These are phyloP conservation scores for Aspergillus nidulans DNA, from an alignment of 495 filamentous ascomycete species.

Conservation along the genomic window DNA sequence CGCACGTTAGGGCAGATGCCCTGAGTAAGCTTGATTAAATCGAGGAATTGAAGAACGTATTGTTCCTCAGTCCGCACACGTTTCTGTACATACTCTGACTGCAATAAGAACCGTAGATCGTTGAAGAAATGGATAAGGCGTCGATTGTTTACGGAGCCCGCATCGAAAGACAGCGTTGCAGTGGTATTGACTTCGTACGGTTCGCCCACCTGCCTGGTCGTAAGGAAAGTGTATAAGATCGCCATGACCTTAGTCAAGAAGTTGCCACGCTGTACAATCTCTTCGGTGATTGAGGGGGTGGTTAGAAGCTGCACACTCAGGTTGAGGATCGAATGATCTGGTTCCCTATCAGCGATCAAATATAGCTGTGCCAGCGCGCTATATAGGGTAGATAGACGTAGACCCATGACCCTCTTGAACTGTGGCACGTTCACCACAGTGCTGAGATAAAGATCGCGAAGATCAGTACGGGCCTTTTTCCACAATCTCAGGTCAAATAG, in stretches of 20 bases:
- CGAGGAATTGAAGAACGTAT: slow-evolving; percentile 90
- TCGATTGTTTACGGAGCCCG: slow-evolving; percentile 87
- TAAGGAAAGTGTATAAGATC: slow-evolving; percentile 95
- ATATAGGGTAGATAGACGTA: slow-evolving; percentile 90
- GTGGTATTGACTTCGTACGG: slow-evolving; percentile 79
- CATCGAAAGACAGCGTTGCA: slow-evolving; percentile 85
- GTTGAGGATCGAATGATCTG: slow-evolving; percentile 97
- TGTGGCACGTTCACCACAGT: slow-evolving; percentile 91
- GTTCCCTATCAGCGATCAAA: slow-evolving; percentile 92
- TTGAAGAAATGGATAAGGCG: slow-evolving; percentile 96
- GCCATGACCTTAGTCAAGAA: slow-evolving; percentile 92
- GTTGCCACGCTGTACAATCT: slow-evolving; percentile 92
- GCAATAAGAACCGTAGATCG: slow-evolving; percentile 84
- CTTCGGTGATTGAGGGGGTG: slow-evolving; percentile 89
- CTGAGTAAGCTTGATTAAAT: slow-evolving; percentile 91
- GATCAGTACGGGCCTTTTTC: slow-evolving; percentile 87
- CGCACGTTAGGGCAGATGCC: slow-evolving; percentile 93
- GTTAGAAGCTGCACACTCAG: slow-evolving; percentile 94
- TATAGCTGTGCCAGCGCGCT: slow-evolving; percentile 91
- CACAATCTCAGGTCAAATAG: slow-evolving; percentile 95
- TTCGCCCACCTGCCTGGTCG: slow-evolving; percentile 89
- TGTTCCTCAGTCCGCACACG: slow-evolving; percentile 74
- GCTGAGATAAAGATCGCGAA: slow-evolving; percentile 91
- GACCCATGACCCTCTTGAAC: slow-evolving; percentile 93
- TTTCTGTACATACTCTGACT: slow-evolving; percentile 79